Evolutionary conservation across 768 basidiomycete genomes (phyloP), one percentile per base, ranked within the genome.

Genomic region (Suillus lakei): DNA sequence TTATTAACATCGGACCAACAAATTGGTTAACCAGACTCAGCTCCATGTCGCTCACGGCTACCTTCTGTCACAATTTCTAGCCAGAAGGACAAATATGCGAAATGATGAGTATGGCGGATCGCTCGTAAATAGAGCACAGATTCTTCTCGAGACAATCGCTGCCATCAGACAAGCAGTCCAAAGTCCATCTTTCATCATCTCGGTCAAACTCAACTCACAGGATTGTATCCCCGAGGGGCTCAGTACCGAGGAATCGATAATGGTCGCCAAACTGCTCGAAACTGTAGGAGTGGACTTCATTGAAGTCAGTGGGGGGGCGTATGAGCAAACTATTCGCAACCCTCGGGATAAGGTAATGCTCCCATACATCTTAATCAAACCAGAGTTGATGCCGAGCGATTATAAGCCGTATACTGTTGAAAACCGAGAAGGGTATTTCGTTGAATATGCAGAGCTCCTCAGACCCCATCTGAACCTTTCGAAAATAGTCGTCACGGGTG

Each of bases 51-150:
- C 80, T 60, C 83, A 84, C 63, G 81, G 83, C 1, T 82, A 78
- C 67, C 64, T 84, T 26, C 15, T 83, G 6, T 82, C 87, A 64
- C 84, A 86, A 69, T 86, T 86, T 72, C 62, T 84, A 21, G 80
- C 85, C 61, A 72, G 67, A 50, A 70, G 73, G 26, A 72, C 77
- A 0, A 88, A 88, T 72, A 76, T 77, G 48, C 78, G 87, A 34
- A 83, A 74, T n/a, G 86, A 88, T 71, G 76, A 79, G 60, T 90
- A 85, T 69, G 89, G 88, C 3, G 89, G 89, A 4, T 75, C 76
- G 34, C 69, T 86, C 36, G 79, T 84, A 69, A 86, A 86, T 68
- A 77, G 88, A 15, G 71, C 75, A n/a, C 79, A 85, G 4, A 82
- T 90, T 71, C 65, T 77, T 3, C 74, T 85, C 9, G 82, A 86